Evolutionary conservation across 2,329 filamentous ascomycete genomes (phyloP), one percentile per base, ranked within the genome.

Genomic region (Penicillium capsulatum): DNA sequence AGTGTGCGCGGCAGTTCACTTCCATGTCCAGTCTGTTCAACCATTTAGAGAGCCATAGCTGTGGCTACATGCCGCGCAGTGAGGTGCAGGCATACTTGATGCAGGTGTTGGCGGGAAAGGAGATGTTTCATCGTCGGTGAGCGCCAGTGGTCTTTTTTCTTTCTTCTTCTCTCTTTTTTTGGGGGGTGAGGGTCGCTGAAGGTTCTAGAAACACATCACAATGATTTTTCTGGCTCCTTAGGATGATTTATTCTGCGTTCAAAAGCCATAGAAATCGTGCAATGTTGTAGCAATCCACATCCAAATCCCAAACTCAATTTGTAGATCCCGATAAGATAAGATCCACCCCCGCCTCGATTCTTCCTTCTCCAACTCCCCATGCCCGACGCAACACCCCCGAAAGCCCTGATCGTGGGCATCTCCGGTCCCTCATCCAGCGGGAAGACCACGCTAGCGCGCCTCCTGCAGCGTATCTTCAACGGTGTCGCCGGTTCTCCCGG

Each of bases 381-480:
- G 26, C 6, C 26, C 26, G 26, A 14, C 26, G 13, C 11, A 28
- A 28, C n/a, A 14, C 9, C 26, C 26, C 22, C 33, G 3, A 35
- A 45, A 20, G 65, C 70, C 34, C 61, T 91, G 44, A 70, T 95
- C 30, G 71, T 97, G 38, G 88, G 82, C 44, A 81, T 97, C 42
- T 94, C 87, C 27, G 92, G 92, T 40, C 87, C 86, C 49, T 96
- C 91, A 2, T 94, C 86, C 3, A 91, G 86, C 55, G 92, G 92
- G 44, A 98, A 98, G 71, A 97, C 92, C 2, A 97, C 92, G 2
- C 77, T 98, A 10, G 86, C 89, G 14, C 80, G 91, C 2, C 75
- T 96, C 9, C 74, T 98, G 13, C 81, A 88, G 42, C 81, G 86
- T 59, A 82, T 94, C 50, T 89, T 96, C 57, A 82, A 82, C 7